A percentile compares a stretch with the other conserved stretches of the same genome.
Evolutionary conservation across 1,139 yeast species (phyloP).

Genomic region (Taiozyma sp.): DNA sequence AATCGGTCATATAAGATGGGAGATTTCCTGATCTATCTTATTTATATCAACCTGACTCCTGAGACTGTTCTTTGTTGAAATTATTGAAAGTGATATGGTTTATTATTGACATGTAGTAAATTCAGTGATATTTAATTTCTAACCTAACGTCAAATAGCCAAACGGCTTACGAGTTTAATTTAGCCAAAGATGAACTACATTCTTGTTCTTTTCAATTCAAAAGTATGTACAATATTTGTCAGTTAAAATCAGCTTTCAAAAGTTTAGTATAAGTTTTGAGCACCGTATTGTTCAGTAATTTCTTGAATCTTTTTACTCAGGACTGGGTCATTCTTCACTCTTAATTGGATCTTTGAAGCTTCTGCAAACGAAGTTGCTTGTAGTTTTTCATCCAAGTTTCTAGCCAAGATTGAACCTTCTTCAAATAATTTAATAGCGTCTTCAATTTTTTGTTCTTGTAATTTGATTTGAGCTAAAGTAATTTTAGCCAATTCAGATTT

Average conservation of each 20-base stretch:
- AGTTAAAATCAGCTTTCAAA: background rate
- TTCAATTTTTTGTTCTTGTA: slow-evolving; percentile 77
- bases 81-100: background rate
- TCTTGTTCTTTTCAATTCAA: background rate
- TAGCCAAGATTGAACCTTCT: slow-evolving; percentile 75
- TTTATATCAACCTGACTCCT: background rate
- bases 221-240: no score
- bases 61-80: background rate
- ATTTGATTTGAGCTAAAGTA: slow-evolving; percentile 84
- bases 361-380: slow-evolving; percentile 93
- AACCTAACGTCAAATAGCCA: no score
- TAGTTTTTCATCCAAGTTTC: slow-evolving; percentile 81
- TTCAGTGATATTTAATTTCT: no score
- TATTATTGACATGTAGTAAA: background rate
- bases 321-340: slow-evolving; percentile 62
- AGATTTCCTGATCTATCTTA: background rate
- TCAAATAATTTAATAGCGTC: slow-evolving; percentile 82
- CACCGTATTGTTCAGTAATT: slow-evolving; percentile 30
- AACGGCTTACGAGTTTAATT: no score
- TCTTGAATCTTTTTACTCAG: slow-evolving; percentile 43
- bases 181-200: background rate
- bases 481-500: slow-evolving; percentile 85
- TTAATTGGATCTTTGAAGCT: slow-evolving; percentile 80
- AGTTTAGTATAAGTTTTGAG: slow-evolving; percentile 15
- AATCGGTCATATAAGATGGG: no score